Base-by-base conservation (phyloP, 2,329 filamentous ascomycete species). In the Fonsecaea erecta region DNA sequence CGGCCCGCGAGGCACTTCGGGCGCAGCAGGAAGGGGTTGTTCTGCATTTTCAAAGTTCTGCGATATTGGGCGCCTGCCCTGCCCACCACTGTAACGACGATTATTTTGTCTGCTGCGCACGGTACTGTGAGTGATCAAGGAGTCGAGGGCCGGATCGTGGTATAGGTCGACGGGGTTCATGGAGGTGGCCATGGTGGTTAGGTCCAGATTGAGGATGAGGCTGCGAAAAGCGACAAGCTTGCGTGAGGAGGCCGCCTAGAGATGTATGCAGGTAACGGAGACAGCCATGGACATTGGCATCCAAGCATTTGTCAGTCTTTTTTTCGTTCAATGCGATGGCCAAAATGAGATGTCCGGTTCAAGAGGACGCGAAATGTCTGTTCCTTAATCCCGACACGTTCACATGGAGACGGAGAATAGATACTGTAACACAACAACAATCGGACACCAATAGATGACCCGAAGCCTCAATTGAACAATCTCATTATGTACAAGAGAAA, bases 1-100 rank as follows among this genome's bases (percentile, higher is more conserved):
- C 43, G 86, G 86, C 32, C 80, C 83, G 71, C 82, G 82, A 61
- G 88, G 86, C 30, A 83, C 84, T 70, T 90, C 88, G 68, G 88
- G 86, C 35, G 84, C 86, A 56, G 81, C 32, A 16, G 66, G 67
- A 18, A 32, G 64, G 8, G 52, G 56, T 28, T 63, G 56, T 52
- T 24, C 30, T 6, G 52, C 16, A 6, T 40, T 21, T 28, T 62
- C 51, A 35, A 62, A 37, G 40, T 52, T 51, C 56, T 69, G 62
- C 26, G 65, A 65, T 46, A 56, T 37, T 34, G 63, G 40, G 2
- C 58, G 62, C 24, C 62, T 63, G 30, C 51, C 52, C 12, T 63
- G 48, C 43, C 40, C 63, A 30, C 52, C 21, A 18, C 58, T 63
- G 18, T 30, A 32, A 9, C 62, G 68, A 52, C 63, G 62, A 35